Conservation (phyloP, 1,139 yeast genomes). For the Yamadazyma atmosphaerica region DNA sequence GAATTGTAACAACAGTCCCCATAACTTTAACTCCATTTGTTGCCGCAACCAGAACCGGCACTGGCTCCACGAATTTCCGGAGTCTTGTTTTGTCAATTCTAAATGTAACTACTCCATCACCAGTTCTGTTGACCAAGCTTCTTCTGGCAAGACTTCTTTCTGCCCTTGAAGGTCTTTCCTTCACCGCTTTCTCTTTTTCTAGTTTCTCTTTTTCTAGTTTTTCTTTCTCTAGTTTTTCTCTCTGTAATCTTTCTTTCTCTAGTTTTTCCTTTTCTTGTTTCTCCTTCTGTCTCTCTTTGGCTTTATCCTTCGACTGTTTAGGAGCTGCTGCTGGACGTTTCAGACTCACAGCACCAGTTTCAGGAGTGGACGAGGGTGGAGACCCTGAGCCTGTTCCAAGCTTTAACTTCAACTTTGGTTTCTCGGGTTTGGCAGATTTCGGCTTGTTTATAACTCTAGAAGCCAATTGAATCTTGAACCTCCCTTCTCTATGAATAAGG, state of each 20-base stretch:
- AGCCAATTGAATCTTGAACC: slow-evolving; percentile 44
- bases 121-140: not conserved
- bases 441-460: slow-evolving; percentile 17
- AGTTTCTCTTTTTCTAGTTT: not conserved
- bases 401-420: slow-evolving; percentile 24
- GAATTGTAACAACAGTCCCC: slow-evolving; percentile 13
- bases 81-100: slow-evolving; percentile 7
- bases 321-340: not conserved
- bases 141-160: not conserved
- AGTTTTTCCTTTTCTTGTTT: slow-evolving; percentile 1
- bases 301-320: slow-evolving; percentile 5
- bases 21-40: slow-evolving; percentile 14
- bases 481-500: slow-evolving; percentile 42
- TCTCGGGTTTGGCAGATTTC: slow-evolving; percentile 3
- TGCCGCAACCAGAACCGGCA: not conserved
- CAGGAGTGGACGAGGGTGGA: slow-evolving; percentile 4
- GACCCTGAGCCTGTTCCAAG: slow-evolving; percentile 10
- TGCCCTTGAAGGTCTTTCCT: not conserved
- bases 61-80: slow-evolving; percentile 2
- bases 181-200: not conserved
- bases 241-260: no score
- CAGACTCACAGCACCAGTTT: not conserved
- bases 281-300: slow-evolving; percentile 3
- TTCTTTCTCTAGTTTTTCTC: no score
- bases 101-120: slow-evolving; percentile 6